Base-by-base conservation (phyloP, 257 asterid species). In the Ilex aquifolium region DNA sequence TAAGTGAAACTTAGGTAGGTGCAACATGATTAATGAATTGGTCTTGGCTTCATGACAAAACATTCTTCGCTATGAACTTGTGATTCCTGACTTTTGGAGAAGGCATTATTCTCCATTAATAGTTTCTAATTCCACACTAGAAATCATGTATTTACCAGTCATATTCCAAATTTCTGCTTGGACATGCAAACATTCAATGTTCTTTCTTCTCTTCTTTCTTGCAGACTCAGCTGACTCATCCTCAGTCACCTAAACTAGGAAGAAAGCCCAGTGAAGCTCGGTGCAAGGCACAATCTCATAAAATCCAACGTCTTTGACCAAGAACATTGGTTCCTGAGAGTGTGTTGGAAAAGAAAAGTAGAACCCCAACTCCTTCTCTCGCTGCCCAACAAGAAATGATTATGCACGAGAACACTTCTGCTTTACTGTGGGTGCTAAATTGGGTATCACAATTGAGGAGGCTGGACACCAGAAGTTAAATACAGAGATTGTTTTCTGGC, bases 331-430 rank as follows among this genome's bases (percentile, higher is more conserved):
- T 63, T 59, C 67, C 67, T 75, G 81, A 74, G 71, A 75, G 67
- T 74, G 68, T 55, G 30, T 63, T 75, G 2, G 68, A 39, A 56
- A 78, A 72, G 75, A 77, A 69, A 42, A 70, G 44, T 27, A 56
- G 40, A 6, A 64, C 67, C 63, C 56, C 79, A 58, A 58, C 67
- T 59, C 58, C 71, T 61, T 62, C 29, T 32, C 68, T 48, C 15
- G 39, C 69, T 57, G 63, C 79, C 13, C 72, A 54, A 8, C 78
- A 68, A 51, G 79, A 77, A 65, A 73, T 61, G 44, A 21, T 65
- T 69, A 57, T 71, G 30, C 85, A 64, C 16, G 88, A 86, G 70
- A 81, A 79, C 60, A 73, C 74, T 44, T 78, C 86, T 32, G 89
- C 3, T 46, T 10, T 2, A 10, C 10, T 7, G 52, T 46, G n/a